These are phyloP conservation scores for Scheffersomyces lignicola DNA, from an alignment of 1,139 yeast genomes.

Conservation along the genomic window DNA sequence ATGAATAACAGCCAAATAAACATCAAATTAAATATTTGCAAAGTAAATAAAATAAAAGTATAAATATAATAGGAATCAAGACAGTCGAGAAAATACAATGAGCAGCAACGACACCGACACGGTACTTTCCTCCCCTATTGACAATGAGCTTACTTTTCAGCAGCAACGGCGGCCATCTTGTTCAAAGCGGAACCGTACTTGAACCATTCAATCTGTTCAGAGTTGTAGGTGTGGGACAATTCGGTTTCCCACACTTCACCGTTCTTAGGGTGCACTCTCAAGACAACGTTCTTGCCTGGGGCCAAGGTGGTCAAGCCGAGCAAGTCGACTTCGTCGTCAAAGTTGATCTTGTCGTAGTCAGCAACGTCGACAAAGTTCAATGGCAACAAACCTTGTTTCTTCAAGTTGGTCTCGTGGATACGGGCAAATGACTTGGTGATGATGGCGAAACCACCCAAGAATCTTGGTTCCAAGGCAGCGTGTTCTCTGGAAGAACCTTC, in stretches of 20 bases:
- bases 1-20: too few species aligned
- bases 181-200: slow-evolving; percentile 98
- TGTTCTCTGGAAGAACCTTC: slow-evolving; percentile 99
- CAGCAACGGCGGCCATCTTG: slow-evolving; percentile 73
- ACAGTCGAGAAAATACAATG: too few species aligned
- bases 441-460: slow-evolving; percentile 97
- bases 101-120: too few species aligned
- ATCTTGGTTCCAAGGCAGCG: slow-evolving; percentile 99
- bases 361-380: slow-evolving; percentile 85
- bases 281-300: slow-evolving; percentile 86
- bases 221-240: slow-evolving; percentile 93
- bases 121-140: too few species aligned
- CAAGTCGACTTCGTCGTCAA: slow-evolving; percentile 86
- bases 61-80: too few species aligned
- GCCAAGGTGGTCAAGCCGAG: slow-evolving; percentile 82
- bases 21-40: too few species aligned
- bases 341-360: slow-evolving; percentile 93
- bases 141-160: slow-evolving; percentile 3
- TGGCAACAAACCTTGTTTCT: slow-evolving; percentile 69
- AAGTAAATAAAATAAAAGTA: too few species aligned
- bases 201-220: slow-evolving; percentile 98
- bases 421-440: slow-evolving; percentile 98
- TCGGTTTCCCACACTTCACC: slow-evolving; percentile 86
- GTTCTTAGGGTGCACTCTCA: slow-evolving; percentile 88
- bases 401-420: slow-evolving; percentile 64